Percentiles rank a stretch among this genome's conserved stretches.
Conservation (phyloP, 257 asterid genomes). For the Solanum clarkiae region DNA sequence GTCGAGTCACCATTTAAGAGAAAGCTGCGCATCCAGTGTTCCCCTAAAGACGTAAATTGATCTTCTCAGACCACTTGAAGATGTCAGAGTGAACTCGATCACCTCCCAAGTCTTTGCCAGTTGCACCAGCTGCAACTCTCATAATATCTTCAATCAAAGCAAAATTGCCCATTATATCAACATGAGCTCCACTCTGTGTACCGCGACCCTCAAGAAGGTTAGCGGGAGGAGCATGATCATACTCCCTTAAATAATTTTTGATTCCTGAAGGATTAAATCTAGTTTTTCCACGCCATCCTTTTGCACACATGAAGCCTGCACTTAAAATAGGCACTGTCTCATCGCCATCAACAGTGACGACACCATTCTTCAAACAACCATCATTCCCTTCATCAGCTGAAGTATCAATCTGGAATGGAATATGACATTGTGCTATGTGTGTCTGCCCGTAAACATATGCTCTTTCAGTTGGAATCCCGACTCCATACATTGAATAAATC, state of each 20-base stretch:
- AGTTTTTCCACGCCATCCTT: slow-evolving; percentile 85
- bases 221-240: slow-evolving; percentile 70
- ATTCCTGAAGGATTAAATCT: slow-evolving; percentile 70
- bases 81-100: slow-evolving; percentile 59
- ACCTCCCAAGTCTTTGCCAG: slow-evolving; percentile 66
- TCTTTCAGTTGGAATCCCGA: slow-evolving; percentile 67
- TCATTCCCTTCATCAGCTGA: slow-evolving; percentile 41
- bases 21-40: background rate
- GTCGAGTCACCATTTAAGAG: background rate
- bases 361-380: slow-evolving; percentile 53
- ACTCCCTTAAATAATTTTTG: slow-evolving; percentile 51
- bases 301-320: slow-evolving; percentile 75
- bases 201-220: slow-evolving; percentile 77
- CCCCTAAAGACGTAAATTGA: slow-evolving; percentile 36
- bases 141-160: slow-evolving; percentile 63
- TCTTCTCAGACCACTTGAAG: slow-evolving; percentile 68
- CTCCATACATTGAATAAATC: slow-evolving; percentile 63
- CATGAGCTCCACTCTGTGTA: slow-evolving; percentile 89
- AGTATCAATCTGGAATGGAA: slow-evolving; percentile 68
- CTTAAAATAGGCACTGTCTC: slow-evolving; percentile 71
- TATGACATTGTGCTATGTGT: slow-evolving; percentile 46
- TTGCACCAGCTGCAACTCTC: slow-evolving; percentile 73
- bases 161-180: slow-evolving; percentile 81
- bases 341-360: slow-evolving; percentile 56
- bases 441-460: slow-evolving; percentile 56